Base-by-base conservation (phyloP, 2,329 filamentous ascomycete species). In the Fusarium heterosporum region DNA sequence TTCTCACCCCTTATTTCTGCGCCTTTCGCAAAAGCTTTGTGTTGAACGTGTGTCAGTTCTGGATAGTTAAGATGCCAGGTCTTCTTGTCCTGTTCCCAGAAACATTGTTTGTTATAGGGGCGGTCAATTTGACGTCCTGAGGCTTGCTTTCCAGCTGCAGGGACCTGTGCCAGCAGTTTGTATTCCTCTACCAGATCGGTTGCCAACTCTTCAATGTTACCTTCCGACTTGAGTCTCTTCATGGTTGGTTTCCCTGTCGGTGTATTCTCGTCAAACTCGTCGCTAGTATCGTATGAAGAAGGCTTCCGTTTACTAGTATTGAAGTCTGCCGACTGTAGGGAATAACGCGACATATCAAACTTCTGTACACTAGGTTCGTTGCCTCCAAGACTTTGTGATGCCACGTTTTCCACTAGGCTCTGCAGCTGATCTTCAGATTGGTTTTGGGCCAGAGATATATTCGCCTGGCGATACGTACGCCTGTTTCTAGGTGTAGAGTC, bases 1-100 rank as follows among this genome's bases (percentile, higher is more conserved):
- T 80, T 77, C 68, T 90, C 87, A 1, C 79, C 79, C 32, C 84
- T 79, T 1, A 77, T 76, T 30, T 77, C 70, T 2, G 87, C 86
- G 16, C 84, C 85, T n/a, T 80, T 74, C 17, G 80, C 77, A 73
- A 88, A 89, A 3, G 83, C 84, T 32, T 84, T 81, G 55, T 84
- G 83, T 62, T 90, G 87, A 8, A 86, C 78, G 55, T 86, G 82
- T 1, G 84, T 88, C 86, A 90, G 89, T 64, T 87, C 84, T 1
- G 88, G 88, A 68, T 90, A 90, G 49, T 85, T 74, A 6, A 88
- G 78, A 65, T 90, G 88, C 82, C 87, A 88, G 1, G 85, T 88
- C 19, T 73, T 78, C 55, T 78, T 79, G 66, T 89, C 83, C 42
- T 80, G 79, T 45, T 84, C 82, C 88, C 88, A 90, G 70, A 85